These are phyloP conservation scores for Quercus variabilis DNA, from an alignment of 306 rosid genomes.

Conservation along the genomic window DNA sequence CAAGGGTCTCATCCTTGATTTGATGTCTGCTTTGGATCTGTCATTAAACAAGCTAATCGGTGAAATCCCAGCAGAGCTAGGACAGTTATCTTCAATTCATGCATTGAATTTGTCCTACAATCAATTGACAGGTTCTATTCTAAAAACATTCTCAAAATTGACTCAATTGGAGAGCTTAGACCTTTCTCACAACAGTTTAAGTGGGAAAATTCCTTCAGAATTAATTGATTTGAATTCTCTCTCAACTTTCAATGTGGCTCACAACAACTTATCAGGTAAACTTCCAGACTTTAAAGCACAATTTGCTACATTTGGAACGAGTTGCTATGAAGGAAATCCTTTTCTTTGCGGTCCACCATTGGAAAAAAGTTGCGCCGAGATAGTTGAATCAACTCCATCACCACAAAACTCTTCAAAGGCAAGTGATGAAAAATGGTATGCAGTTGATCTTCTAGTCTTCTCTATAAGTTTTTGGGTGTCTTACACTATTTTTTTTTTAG, in stretches of 20 bases:
- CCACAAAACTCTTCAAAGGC: too few relatives aligned
- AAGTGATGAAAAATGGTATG: too few relatives aligned
- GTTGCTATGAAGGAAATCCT: not conserved
- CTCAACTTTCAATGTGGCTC: not conserved
- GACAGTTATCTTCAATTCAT: too few relatives aligned
- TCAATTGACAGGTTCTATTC: too few relatives aligned
- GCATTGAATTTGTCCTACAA: too few relatives aligned
- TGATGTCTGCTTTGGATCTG: too few relatives aligned
- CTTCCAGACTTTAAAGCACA: not conserved
- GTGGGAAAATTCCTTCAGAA: not conserved
- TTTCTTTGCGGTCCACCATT: not conserved
- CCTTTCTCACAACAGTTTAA: not conserved
- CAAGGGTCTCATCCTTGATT: too few relatives aligned
- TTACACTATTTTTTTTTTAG: not conserved
- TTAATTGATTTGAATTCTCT: not conserved
- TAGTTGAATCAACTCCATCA: too few relatives aligned
- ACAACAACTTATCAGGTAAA: constrained; percentile 8
- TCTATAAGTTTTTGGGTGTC: not conserved
- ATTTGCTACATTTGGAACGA: not conserved
- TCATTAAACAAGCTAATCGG: too few relatives aligned
- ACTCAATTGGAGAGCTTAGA: not conserved
- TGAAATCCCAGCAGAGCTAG: too few relatives aligned
- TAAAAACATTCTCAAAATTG: not conserved
- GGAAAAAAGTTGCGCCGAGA: not conserved
- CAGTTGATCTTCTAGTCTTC: not conserved